Evolutionary conservation across 2,329 filamentous ascomycete species (phyloP).

Genomic region (Fusarium sp.): DNA sequence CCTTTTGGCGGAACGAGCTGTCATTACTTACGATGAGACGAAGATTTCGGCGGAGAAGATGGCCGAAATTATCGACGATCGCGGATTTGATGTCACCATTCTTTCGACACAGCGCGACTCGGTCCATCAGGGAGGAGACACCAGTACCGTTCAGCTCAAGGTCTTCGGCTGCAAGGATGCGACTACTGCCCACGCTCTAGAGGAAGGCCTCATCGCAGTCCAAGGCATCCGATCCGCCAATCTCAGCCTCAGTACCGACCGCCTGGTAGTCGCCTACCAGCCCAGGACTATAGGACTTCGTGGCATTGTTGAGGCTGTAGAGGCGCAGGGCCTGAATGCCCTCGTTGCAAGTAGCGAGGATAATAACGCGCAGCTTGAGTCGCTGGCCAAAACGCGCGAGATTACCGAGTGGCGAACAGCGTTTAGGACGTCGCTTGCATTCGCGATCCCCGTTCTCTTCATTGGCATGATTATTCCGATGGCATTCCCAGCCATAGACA

Average conservation of each 20-base stretch:
- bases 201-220: constrained; percentile 71
- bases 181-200: constrained; percentile 61
- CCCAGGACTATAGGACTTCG: constrained; percentile 79
- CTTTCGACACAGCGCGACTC: constrained; percentile 65
- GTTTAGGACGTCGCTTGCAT: constrained; percentile 79
- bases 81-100: constrained; percentile 83
- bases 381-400: constrained; percentile 93
- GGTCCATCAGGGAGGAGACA: constrained; percentile 53
- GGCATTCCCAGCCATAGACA: constrained; percentile 78
- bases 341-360: constrained; percentile 91
- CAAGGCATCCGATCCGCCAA: constrained; percentile 79
- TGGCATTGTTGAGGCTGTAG: constrained; percentile 81
- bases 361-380: constrained; percentile 96
- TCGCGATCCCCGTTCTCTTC: constrained; percentile 89
- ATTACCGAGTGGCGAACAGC: constrained; percentile 91
- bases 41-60: constrained; percentile 62
- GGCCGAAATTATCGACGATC: constrained; percentile 69
- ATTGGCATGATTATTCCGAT: constrained; percentile 96
- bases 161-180: neutral
- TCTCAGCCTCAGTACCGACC: constrained; percentile 75
- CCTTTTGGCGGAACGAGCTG: constrained; percentile 81
- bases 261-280: constrained; percentile 77
- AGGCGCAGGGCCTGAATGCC: constrained; percentile 86
- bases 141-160: constrained; percentile 75
- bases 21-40: constrained; percentile 78